A percentile compares a stretch with the other conserved stretches of the same genome.
These are phyloP conservation scores for Zygosaccharomyces bisporus DNA, from an alignment of 805 yeast species.

Conservation along the genomic window DNA sequence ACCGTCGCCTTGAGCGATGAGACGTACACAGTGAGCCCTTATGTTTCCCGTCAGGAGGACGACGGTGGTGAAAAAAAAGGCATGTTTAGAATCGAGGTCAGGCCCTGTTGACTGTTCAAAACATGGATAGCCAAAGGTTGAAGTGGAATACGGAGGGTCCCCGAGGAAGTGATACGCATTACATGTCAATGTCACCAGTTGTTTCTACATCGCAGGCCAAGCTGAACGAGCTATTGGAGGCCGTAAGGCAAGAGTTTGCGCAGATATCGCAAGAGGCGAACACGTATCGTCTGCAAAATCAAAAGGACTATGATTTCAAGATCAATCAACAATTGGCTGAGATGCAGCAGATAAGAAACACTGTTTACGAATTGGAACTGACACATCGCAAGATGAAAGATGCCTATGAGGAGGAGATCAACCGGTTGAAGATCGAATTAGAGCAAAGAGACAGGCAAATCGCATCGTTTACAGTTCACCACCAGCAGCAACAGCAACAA, in stretches of 20 bases:
- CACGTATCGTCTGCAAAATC: constrained; percentile 71
- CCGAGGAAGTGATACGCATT: not conserved
- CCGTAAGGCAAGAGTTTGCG: constrained; percentile 87
- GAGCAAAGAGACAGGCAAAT: constrained; percentile 71
- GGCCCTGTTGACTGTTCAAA: not conserved
- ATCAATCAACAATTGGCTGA: constrained; percentile 89
- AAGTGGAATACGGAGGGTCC: constrained; percentile 1
- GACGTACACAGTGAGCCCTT: constrained; percentile 3
- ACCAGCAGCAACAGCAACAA: constrained; percentile 41
- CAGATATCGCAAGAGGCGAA: constrained; percentile 81
- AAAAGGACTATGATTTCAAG: constrained; percentile 87
- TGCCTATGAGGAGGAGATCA: constrained; percentile 90
- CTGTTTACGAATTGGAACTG: constrained; percentile 89
- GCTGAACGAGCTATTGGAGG: constrained; percentile 81
- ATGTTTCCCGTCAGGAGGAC: not conserved
- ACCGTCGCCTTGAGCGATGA: constrained; percentile 2
- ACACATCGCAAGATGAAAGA: constrained; percentile 95
- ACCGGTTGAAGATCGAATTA: constrained; percentile 77
- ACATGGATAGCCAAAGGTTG: not conserved
- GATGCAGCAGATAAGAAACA: constrained; percentile 88
- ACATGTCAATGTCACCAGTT: constrained; percentile 20
- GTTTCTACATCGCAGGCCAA: constrained; percentile 32
- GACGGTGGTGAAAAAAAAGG: constrained; percentile 3
- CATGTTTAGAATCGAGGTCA: constrained; percentile 1
- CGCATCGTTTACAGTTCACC: constrained; percentile 39